Percentiles rank a stretch among this genome's conserved stretches.
Evolutionary conservation across 1,284 basidiomycete species (phyloP).

Genomic region (Ceratobasidium sp.): DNA sequence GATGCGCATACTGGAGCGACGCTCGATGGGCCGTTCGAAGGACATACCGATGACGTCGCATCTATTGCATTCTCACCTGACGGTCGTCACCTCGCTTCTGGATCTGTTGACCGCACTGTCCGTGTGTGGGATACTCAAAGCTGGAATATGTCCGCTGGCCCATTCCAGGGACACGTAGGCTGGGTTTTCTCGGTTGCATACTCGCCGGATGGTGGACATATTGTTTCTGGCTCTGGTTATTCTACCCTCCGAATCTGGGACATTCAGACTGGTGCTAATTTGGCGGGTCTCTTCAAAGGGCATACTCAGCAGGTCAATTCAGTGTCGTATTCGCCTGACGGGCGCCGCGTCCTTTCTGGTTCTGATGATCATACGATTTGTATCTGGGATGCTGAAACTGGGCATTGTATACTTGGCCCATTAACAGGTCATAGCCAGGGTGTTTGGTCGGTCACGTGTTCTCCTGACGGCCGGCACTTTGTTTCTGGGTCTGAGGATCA

Average conservation of each 20-base stretch:
- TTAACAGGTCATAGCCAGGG: not conserved
- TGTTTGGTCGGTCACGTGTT: constrained; percentile 13
- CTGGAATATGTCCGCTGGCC: too few species aligned
- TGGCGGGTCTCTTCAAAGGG: constrained; percentile 59
- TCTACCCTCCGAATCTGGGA: constrained; percentile 74
- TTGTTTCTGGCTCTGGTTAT: too few species aligned
- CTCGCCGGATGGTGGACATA: too few species aligned
- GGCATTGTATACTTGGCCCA: not conserved
- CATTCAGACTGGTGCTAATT: constrained; percentile 73
- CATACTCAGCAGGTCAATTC: not conserved
- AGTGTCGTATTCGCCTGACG: constrained; percentile 1
- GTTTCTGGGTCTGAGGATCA: constrained; percentile 25
- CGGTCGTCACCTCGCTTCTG: constrained; percentile 35
- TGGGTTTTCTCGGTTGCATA: too few species aligned
- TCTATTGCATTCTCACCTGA: constrained; percentile 76
- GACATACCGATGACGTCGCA: constrained; percentile 76
- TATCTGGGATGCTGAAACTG: constrained; percentile 9
- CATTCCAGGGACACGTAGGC: too few species aligned
- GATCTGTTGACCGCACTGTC: constrained; percentile 10
- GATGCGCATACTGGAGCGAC: too few species aligned
- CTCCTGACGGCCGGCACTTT: constrained; percentile 40
- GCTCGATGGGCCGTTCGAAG: too few species aligned
- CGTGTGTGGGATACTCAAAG: constrained; percentile 44
- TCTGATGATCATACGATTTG: not conserved
- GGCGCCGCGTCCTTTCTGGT: not conserved